Percentiles rank a stretch among this genome's conserved stretches.
Conservation (phyloP, 2,329 filamentous ascomycete species). For the Whalleya microplaca region DNA sequence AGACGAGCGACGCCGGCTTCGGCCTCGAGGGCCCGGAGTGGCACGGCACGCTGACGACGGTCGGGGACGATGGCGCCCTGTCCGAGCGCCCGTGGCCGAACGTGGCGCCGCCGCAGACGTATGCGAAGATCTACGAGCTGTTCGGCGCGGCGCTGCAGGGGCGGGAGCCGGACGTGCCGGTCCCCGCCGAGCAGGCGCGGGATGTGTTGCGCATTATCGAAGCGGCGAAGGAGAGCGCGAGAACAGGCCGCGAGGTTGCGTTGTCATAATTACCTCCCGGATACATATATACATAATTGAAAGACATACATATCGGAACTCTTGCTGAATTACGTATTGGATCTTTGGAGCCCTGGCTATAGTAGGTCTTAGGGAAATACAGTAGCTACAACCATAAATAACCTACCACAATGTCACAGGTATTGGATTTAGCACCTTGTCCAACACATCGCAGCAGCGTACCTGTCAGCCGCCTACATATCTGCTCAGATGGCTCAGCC, state of each 20-base stretch:
- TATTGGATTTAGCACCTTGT: too few relatives aligned
- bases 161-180: conserved; percentile 54
- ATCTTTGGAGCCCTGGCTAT: too few relatives aligned
- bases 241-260: conserved; percentile 49
- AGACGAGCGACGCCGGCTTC: conserved; percentile 64
- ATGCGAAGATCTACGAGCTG: conserved; percentile 66
- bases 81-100: conserved; percentile 58
- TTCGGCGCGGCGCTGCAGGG: conserved; percentile 54
- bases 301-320: too few relatives aligned
- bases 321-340: too few relatives aligned
- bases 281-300: too few relatives aligned
- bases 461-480: too few relatives aligned
- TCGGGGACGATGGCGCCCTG: conserved; percentile 55
- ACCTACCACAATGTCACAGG: too few relatives aligned
- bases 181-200: conserved; percentile 55
- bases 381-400: too few relatives aligned
- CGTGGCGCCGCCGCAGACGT: conserved; percentile 64
- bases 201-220: conserved; percentile 59
- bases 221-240: conserved; percentile 54
- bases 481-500: too few relatives aligned
- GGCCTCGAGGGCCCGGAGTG: conserved; percentile 64
- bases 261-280: conserved; percentile 39
- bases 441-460: too few relatives aligned
- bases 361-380: too few relatives aligned
- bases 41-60: conserved; percentile 61